These are phyloP conservation scores for Stemphylium beticola DNA, from an alignment of 2,329 filamentous ascomycete species.

Conservation along the genomic window DNA sequence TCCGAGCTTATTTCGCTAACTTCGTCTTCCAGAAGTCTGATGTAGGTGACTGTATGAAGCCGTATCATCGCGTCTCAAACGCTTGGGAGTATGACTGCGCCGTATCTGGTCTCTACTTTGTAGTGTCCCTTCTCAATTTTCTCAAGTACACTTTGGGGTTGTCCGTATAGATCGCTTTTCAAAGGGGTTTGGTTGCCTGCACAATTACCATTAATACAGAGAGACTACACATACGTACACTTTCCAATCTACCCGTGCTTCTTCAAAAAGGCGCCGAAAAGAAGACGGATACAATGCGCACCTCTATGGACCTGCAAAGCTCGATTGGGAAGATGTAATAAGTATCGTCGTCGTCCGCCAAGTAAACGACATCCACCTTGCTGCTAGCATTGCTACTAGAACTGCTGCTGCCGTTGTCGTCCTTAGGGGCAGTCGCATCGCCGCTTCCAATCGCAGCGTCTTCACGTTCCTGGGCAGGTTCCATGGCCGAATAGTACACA, in stretches of 20 bases:
- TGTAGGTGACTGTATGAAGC: conserved; percentile 10
- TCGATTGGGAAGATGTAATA: background rate
- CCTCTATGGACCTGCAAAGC: background rate
- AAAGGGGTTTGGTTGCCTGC: conserved; percentile 17
- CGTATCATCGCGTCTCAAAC: conserved; percentile 26
- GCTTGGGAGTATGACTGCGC: conserved; percentile 24
- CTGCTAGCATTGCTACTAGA: no score
- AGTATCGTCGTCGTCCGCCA: background rate
- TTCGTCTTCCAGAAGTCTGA: conserved; percentile 1
- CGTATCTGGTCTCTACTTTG: conserved; percentile 13
- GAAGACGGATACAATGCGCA: background rate
- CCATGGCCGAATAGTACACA: no score
- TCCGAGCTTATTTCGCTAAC: no score
- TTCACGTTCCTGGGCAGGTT: no score
- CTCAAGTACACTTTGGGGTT: background rate
- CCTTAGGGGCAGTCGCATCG: no score
- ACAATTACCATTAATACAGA: background rate
- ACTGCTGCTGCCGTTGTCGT: no score
- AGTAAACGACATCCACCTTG: background rate
- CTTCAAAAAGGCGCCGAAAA: no score
- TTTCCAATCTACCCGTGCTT: no score
- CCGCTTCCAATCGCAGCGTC: background rate
- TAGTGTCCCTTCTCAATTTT: conserved; percentile 20
- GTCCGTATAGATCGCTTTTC: conserved; percentile 21
- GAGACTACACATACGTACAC: no score